Evolutionary conservation across 2,329 filamentous ascomycete genomes (phyloP), one percentile per base, ranked within the genome.

Genomic region (Gnomoniopsis smithogilvyi): DNA sequence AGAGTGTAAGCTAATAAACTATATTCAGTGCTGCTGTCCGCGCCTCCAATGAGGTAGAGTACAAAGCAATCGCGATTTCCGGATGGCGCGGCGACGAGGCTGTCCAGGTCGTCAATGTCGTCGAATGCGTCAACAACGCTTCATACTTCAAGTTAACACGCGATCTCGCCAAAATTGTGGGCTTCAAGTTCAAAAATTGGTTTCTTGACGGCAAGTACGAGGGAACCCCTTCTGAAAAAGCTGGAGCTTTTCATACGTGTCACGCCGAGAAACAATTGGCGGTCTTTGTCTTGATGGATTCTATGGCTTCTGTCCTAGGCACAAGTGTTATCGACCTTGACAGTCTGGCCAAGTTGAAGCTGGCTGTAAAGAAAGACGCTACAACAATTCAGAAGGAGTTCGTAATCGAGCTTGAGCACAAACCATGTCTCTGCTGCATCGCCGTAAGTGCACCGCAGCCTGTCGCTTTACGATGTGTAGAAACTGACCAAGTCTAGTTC

Each of bases 231-330:
- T 3, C 19, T 12, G 36, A 51, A 6, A 33, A 51, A 12, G 24
- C 6, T 11, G 56, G 56, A 1, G 36, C 26, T 1, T 59, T 10
- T 15, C 1, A 26, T 7, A 22, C 51, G 1, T 59, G 34, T 12
- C 56, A 59, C 3, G 10, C 51, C 1, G 56, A 59, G 34, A 59
- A 59, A 12, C 46, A 59, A 11, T 12, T 59, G 15, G 57, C 43
- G 1, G n/a, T 51, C 8, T 33, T 1, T 2, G 24, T 55, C 22
- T 14, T 59, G 0, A 24, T 2, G 1, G 53, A 51, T 11, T 11
- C 45, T 0, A 10, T 59, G 7, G 14, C 46, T n/a, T 2, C 30
- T 3, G 57, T 22, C 1, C 6, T 55, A 1, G 7, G 17, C 6
- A 59, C 26, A 1, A 11, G 19, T 1, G 7, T 21, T 1, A 6